Evolutionary conservation across 257 asterid species (phyloP).

Genomic region (Anisodus tanguticus): DNA sequence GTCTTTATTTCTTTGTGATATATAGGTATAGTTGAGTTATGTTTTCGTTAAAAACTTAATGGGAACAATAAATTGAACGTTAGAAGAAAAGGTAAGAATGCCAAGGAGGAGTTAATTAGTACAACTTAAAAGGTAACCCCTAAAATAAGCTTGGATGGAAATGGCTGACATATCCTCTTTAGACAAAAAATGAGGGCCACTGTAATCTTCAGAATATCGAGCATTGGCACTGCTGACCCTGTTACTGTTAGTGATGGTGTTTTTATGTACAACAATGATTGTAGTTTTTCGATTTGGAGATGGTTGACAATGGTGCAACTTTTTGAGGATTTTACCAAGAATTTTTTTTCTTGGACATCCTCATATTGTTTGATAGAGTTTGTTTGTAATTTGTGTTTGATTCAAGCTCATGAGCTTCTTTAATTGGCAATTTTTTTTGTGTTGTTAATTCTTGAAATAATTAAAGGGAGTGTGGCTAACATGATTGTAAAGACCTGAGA

Average conservation of each 20-base stretch:
- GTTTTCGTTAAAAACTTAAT: too few species aligned
- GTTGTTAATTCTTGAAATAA: background rate
- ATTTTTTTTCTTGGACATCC: conserved; percentile 34
- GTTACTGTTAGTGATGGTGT: conserved; percentile 27
- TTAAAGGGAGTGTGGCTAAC: background rate
- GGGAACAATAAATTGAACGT: too few species aligned
- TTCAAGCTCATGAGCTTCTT: conserved; percentile 7
- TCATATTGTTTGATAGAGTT: conserved; percentile 25
- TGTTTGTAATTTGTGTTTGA: background rate
- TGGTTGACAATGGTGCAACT: conserved; percentile 41
- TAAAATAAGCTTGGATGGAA: conserved; percentile 68
- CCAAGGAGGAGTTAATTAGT: background rate
- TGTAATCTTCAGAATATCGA: background rate
- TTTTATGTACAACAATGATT: conserved; percentile 46
- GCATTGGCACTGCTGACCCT: conserved; percentile 18
- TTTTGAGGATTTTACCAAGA: conserved; percentile 48
- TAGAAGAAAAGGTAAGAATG: too few species aligned
- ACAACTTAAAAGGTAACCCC: conserved; percentile 67
- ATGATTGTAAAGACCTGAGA: conserved; percentile 21
- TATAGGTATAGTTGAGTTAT: too few species aligned
- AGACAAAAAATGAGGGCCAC: conserved; percentile 37
- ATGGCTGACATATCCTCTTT: conserved; percentile 67
- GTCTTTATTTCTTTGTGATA: too few species aligned
- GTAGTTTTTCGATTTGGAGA: conserved; percentile 34
- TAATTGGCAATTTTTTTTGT: background rate